Conservation (phyloP, 2,329 filamentous ascomycete species). For the Ophiostoma himal-ulmi region DNA sequence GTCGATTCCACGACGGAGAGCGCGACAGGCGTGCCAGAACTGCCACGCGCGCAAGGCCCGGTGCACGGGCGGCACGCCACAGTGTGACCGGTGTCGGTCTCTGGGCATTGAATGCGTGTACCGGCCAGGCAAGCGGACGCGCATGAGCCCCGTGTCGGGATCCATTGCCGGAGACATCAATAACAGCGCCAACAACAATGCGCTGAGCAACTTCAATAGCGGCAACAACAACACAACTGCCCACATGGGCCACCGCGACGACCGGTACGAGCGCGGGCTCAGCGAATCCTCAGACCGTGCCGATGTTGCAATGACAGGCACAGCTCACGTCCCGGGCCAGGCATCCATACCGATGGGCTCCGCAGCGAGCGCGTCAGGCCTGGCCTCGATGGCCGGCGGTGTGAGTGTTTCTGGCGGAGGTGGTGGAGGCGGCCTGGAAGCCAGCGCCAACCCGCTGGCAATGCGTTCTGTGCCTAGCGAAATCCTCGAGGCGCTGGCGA, state of each 20-base stretch:
- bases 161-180: conserved; percentile 11
- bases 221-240: conserved; percentile 28
- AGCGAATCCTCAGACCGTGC: conserved; percentile 28
- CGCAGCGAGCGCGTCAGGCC: not conserved
- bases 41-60: conserved; percentile 55
- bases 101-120: conserved; percentile 54
- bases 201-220: conserved; percentile 4
- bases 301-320: conserved; percentile 14
- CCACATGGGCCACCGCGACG: not conserved
- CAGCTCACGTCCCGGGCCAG: not conserved
- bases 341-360: not conserved
- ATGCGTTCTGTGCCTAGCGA: conserved; percentile 32
- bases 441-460: not conserved
- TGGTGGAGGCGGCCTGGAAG: conserved; percentile 13
- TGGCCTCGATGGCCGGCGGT: not conserved
- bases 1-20: conserved; percentile 46
- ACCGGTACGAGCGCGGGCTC: conserved; percentile 29
- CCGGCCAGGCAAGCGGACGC: conserved; percentile 42
- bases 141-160: conserved; percentile 23
- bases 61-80: conserved; percentile 52
- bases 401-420: conserved; percentile 15
- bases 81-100: conserved; percentile 47
- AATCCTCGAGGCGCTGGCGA: conserved; percentile 45
- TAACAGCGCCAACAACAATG: not conserved
- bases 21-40: conserved; percentile 51